Conservation (phyloP, 1,284 basidiomycete species). For the Cutaneotrichosporon mucoides region DNA sequence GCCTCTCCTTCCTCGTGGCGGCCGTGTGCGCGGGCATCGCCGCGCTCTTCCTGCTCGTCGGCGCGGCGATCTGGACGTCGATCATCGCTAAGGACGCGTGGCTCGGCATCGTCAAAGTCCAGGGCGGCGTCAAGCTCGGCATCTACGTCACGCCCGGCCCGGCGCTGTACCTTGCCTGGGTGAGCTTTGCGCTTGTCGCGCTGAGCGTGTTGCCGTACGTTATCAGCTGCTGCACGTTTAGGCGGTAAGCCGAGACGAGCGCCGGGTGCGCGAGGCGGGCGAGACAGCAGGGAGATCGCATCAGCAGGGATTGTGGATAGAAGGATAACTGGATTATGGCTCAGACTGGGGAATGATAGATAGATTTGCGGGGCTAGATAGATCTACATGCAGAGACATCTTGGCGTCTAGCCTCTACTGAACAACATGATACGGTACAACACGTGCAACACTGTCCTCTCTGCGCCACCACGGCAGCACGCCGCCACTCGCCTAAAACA, state of each 20-base stretch:
- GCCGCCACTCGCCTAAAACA: constrained; percentile 62
- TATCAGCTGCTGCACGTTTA: constrained; percentile 46
- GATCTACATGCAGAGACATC: neutral
- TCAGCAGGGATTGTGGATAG: too few relatives aligned
- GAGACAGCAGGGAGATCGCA: too few relatives aligned
- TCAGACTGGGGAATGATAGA: too few relatives aligned
- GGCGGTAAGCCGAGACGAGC: constrained; percentile 10
- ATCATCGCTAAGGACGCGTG: constrained; percentile 42
- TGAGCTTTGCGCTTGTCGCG: constrained; percentile 43
- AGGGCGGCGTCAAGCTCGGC: constrained; percentile 31
- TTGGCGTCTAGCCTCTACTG: neutral
- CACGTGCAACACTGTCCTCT: too few relatives aligned
- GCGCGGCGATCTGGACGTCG: constrained; percentile 47
- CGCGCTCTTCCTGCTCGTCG: constrained; percentile 38
- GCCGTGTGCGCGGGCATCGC: constrained; percentile 33
- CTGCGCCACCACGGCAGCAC: too few relatives aligned
- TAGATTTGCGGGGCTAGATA: too few relatives aligned
- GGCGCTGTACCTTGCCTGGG: constrained; percentile 46
- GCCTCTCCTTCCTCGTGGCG: constrained; percentile 45
- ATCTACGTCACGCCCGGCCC: constrained; percentile 38
- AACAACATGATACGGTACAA: neutral
- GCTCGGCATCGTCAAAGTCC: constrained; percentile 35
- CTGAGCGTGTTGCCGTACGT: constrained; percentile 47
- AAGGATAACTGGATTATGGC: neutral
- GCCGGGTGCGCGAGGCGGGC: too few relatives aligned